A percentile compares a stretch with the other conserved stretches of the same genome.
Conservation (phyloP, 768 basidiomycete genomes). For the Suillus clintonianus region DNA sequence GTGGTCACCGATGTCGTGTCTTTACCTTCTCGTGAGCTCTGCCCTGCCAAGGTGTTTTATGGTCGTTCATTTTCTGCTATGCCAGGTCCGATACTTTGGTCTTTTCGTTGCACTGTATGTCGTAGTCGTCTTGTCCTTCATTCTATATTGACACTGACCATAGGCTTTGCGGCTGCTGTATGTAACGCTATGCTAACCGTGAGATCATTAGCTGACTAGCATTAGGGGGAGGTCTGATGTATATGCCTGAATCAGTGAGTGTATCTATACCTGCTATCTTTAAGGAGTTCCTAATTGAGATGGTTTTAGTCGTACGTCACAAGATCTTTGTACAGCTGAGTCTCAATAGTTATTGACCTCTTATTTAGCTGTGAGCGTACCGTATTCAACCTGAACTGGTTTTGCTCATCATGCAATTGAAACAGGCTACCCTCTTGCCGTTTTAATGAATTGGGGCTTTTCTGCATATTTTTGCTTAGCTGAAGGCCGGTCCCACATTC, state of each 20-base stretch:
- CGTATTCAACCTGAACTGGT: neutral
- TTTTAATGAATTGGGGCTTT: neutral
- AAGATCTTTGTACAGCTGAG: neutral
- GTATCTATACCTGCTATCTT: neutral
- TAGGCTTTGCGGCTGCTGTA: neutral
- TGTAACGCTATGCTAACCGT: neutral
- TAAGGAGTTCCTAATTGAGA: neutral
- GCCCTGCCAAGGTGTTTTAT: neutral
- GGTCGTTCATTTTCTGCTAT: neutral
- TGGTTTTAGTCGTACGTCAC: neutral
- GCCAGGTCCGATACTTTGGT: neutral
- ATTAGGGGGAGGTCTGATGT: neutral
- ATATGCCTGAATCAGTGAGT: neutral
- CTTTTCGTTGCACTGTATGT: neutral
- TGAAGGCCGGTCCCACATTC: neutral
- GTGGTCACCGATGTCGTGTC: neutral
- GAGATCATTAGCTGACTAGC: neutral
- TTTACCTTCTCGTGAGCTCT: neutral
- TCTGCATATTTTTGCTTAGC: neutral
- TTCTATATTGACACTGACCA: neutral
- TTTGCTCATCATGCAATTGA: neutral
- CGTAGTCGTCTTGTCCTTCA: neutral
- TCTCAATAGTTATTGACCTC: neutral
- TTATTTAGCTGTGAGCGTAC: neutral
- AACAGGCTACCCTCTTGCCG: neutral